Conservation (phyloP, 352 stramenopile genomes). For the Phytophthora lateralis region DNA sequence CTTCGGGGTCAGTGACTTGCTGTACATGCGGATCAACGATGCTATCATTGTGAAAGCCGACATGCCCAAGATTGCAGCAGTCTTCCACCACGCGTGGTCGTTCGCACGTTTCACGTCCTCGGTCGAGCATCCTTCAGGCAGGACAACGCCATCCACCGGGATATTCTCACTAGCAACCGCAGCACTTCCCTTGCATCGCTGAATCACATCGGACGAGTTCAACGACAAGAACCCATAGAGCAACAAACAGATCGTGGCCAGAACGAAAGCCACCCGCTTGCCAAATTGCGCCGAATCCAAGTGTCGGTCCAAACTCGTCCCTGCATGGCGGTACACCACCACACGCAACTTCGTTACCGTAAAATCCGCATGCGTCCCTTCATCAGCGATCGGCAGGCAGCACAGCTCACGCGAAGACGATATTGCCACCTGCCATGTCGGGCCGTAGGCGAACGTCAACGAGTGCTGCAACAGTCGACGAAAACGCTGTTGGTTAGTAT, state of each 20-base stretch:
- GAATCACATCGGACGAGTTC: constrained; percentile 48
- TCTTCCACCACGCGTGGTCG: constrained; percentile 57
- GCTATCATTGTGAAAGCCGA: constrained; percentile 66
- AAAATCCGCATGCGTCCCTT: constrained; percentile 55
- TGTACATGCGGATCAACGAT: constrained; percentile 70
- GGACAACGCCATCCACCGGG: constrained; percentile 13
- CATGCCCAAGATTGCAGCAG: constrained; percentile 53
- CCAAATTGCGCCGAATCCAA: constrained; percentile 66
- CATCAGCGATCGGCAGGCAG: constrained; percentile 56
- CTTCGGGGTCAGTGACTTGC: constrained; percentile 63
- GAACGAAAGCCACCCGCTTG: constrained; percentile 61
- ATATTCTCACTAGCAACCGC: constrained; percentile 11
- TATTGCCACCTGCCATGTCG: constrained; percentile 76
- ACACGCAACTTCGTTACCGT: constrained; percentile 56
- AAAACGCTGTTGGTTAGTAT: constrained; percentile 3
- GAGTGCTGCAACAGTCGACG: constrained; percentile 41
- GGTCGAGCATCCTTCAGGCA: constrained; percentile 50
- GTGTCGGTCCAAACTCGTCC: constrained; percentile 51
- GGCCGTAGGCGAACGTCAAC: constrained; percentile 63
- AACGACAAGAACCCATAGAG: constrained; percentile 68
- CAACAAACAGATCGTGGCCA: constrained; percentile 65
- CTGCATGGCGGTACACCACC: constrained; percentile 73
- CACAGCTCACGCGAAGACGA: constrained; percentile 60
- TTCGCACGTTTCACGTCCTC: constrained; percentile 50
- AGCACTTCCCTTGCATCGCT: constrained; percentile 37